phyloP scores from a whole-genome alignment of 2,329 filamentous ascomycete species.

The Ascochyta fabae region DNA sequence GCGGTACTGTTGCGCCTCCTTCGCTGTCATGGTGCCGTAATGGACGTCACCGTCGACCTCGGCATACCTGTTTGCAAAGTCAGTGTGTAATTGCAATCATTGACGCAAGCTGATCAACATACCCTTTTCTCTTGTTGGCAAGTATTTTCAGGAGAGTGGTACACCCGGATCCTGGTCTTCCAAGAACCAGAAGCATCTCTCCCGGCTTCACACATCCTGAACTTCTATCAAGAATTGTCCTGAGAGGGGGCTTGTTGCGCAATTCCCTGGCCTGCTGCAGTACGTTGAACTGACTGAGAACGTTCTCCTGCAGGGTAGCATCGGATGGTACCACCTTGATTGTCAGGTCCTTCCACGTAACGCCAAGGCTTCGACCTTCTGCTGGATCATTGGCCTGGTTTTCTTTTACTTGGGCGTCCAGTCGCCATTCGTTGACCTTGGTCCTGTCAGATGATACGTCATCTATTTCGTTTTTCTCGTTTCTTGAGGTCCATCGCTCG shows the following conservation, averaged over 20 bases:
- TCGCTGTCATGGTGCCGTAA: slow-evolving; percentile 64
- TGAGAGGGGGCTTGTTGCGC: slow-evolving; percentile 57
- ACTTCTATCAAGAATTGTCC: slow-evolving; percentile 68
- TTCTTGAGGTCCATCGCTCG: slow-evolving; percentile 15
- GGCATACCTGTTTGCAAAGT: slow-evolving; percentile 69
- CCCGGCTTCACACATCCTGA: slow-evolving; percentile 69
- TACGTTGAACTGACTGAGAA: slow-evolving; percentile 52
- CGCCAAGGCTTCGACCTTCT: slow-evolving; percentile 18
- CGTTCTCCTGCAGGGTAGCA: slow-evolving; percentile 26
- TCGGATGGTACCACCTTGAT: slow-evolving; percentile 23
- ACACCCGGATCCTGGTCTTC: slow-evolving; percentile 60
- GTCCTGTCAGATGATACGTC: slow-evolving; percentile 21
- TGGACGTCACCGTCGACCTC: slow-evolving; percentile 69
- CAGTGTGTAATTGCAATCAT: neutral
- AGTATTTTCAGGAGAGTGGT: slow-evolving; percentile 74
- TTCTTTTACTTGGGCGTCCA: slow-evolving; percentile 29
- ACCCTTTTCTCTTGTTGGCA: slow-evolving; percentile 58
- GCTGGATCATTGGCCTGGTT: slow-evolving; percentile 24
- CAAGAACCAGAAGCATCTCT: slow-evolving; percentile 76
- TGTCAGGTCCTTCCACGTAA: slow-evolving; percentile 25
- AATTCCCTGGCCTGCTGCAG: slow-evolving; percentile 55
- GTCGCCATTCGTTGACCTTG: slow-evolving; percentile 30
- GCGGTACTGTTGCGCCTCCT: slow-evolving; percentile 78
- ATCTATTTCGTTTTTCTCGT: slow-evolving; percentile 4
- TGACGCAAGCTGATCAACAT: slow-evolving; percentile 39